Evolutionary conservation across 2,329 filamentous ascomycete species (phyloP).

Genomic region (Aspergillus japonicus): DNA sequence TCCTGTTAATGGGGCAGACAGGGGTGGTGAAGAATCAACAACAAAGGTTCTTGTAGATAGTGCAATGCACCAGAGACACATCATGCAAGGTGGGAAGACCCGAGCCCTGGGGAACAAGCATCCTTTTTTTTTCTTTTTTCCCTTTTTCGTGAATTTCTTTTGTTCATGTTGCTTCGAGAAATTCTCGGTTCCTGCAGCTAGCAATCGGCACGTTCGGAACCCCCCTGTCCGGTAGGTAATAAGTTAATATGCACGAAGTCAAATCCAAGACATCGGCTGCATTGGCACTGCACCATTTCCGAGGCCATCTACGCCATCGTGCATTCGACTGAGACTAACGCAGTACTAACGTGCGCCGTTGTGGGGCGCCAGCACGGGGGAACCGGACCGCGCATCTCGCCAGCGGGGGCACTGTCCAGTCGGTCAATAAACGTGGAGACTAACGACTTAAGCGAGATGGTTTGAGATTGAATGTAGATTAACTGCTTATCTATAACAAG

Average conservation of each 20-base stretch:
- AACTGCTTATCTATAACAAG: neutral
- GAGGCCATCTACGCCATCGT: too few species aligned
- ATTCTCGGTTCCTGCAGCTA: neutral
- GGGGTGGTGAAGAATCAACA: neutral
- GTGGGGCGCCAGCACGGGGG: neutral
- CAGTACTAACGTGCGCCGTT: neutral
- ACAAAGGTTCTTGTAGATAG: neutral
- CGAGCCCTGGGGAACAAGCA: neutral
- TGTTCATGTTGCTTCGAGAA: neutral
- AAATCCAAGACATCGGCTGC: neutral
- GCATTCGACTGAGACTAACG: neutral
- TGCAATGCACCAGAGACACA: neutral
- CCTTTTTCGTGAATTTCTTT: neutral
- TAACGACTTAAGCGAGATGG: neutral
- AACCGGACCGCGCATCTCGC: neutral
- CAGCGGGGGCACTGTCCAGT: neutral
- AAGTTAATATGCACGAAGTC: neutral
- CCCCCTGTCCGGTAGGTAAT: neutral
- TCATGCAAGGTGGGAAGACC: neutral
- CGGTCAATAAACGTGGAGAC: neutral
- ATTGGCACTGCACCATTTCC: neutral
- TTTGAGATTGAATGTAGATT: neutral
- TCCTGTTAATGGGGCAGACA: neutral
- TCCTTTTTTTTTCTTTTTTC: neutral
- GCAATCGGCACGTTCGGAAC: neutral